Evolutionary conservation across 75 land plant species (phyloP), one percentile per base, ranked within the genome.

Genomic region (Pinus taeda): DNA sequence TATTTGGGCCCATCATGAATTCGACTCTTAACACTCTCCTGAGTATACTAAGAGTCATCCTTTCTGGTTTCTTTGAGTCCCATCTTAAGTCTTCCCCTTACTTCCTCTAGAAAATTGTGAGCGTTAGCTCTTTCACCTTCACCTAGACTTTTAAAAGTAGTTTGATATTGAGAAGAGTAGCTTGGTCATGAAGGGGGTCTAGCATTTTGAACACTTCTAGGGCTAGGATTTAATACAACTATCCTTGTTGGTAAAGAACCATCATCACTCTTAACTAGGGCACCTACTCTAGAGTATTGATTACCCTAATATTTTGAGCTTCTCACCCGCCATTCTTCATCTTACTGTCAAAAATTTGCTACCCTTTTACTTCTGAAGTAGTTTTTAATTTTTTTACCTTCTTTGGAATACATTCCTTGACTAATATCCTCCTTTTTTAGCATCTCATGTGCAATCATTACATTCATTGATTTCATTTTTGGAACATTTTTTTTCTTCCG

Each of bases 161-260:
- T 57, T 37, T 57, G 39, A 74, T 73, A 70, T 80, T 14, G 57
- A 57, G 78, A 33, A n/a, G 78, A 61, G 33, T 73, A 74, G 73
- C 75, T 59, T 73, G 88, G 75, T n/a, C 76, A 74, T 33, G 81
- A 81, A 77, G 71, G 49, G 71, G 76, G 26, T 58, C 64, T 83
- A 15, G 55, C 18, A 26, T 45, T 82, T 21, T 78, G 82, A 15
- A 57, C 72, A 76, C 65, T 85, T 69, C 79, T 81, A 59, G 85
- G 75, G 73, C 83, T 84, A 61, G 96, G 96, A 76, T 93, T 93
- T 74, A 93, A 71, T 76, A 93, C 88, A 70, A 93, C 96, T 63
- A 93, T 93, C 53, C 84, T 78, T 42, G 93, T 88, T 12, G 96
- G 89, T 1, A 78, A 62, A 56, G 14, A 14, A 42, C 67, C 75